Evolutionary conservation across 1,284 basidiomycete species (phyloP).

Genomic region (Cystobasidiaceae sp.): DNA sequence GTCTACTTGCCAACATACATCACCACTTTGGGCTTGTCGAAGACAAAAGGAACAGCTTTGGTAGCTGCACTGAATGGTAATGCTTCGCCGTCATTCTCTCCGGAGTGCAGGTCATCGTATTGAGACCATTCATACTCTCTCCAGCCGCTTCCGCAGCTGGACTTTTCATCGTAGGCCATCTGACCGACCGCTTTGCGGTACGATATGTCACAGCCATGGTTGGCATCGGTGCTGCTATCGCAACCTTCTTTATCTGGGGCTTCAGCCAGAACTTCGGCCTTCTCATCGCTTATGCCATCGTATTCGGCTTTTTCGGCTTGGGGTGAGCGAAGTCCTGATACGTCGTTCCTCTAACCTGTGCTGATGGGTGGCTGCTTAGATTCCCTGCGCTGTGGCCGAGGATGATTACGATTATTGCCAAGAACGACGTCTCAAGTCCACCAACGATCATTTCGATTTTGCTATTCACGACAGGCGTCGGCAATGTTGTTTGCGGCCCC

Average conservation of each 20-base stretch:
- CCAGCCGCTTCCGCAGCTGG: constrained; percentile 45
- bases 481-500: constrained; percentile 46
- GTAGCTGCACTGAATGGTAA: constrained; percentile 46
- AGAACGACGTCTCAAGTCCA: constrained; percentile 45
- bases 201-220: constrained; percentile 42
- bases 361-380: neutral
- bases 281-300: constrained; percentile 41
- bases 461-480: constrained; percentile 45
- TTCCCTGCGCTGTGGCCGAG: constrained; percentile 44
- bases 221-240: constrained; percentile 42
- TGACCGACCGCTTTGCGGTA: constrained; percentile 45
- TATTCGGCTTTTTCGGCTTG: constrained; percentile 39
- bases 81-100: neutral
- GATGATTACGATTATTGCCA: constrained; percentile 43
- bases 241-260: constrained; percentile 48
- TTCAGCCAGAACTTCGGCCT: constrained; percentile 42
- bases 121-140: neutral
- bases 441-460: constrained; percentile 45
- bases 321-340: constrained; percentile 4
- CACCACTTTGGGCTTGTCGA: constrained; percentile 41
- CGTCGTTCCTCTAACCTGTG: no score
- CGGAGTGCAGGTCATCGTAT: neutral
- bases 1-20: constrained; percentile 48
- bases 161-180: constrained; percentile 43
- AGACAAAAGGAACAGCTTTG: constrained; percentile 44